These are phyloP conservation scores for Leptographium lundbergii DNA, from an alignment of 2,329 filamentous ascomycete species.

Conservation along the genomic window DNA sequence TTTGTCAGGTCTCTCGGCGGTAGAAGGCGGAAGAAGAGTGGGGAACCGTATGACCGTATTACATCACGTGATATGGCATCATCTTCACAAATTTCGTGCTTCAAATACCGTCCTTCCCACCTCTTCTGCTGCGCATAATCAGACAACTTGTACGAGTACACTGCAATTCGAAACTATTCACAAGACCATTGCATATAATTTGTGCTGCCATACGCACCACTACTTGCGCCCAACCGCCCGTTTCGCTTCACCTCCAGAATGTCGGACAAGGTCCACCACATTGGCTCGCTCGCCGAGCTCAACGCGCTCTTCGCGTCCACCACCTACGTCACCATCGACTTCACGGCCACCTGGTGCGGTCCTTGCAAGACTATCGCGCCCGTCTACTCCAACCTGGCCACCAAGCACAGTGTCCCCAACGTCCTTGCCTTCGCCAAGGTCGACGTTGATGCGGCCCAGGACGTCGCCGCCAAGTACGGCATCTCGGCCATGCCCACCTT, in stretches of 20 bases:
- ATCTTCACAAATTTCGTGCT: no score
- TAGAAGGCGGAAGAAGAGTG: no score
- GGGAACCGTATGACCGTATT: no score
- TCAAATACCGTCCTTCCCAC: no score
- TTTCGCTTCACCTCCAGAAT: not conserved
- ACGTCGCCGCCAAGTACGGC: conserved; percentile 34
- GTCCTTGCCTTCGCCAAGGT: conserved; percentile 43
- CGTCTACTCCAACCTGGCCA: conserved; percentile 34
- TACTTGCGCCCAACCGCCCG: not conserved
- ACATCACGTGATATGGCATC: no score
- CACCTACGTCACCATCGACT: conserved; percentile 41
- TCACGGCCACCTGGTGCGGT: conserved; percentile 46
- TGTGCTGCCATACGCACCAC: not conserved
- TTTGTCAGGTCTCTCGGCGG: no score
- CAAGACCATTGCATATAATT: no score
- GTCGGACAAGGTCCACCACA: conserved; percentile 19
- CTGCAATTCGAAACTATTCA: no score
- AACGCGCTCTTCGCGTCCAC: conserved; percentile 32
- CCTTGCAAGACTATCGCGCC: conserved; percentile 47
- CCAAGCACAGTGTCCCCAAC: conserved; percentile 23
- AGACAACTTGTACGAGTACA: no score
- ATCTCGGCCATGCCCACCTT: conserved; percentile 48
- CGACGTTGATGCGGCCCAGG: conserved; percentile 41
- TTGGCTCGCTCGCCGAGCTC: conserved; percentile 33
- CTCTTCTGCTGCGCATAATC: no score